Evolutionary conservation across 306 rosid species (phyloP).

Genomic region (Fagus crenata): DNA sequence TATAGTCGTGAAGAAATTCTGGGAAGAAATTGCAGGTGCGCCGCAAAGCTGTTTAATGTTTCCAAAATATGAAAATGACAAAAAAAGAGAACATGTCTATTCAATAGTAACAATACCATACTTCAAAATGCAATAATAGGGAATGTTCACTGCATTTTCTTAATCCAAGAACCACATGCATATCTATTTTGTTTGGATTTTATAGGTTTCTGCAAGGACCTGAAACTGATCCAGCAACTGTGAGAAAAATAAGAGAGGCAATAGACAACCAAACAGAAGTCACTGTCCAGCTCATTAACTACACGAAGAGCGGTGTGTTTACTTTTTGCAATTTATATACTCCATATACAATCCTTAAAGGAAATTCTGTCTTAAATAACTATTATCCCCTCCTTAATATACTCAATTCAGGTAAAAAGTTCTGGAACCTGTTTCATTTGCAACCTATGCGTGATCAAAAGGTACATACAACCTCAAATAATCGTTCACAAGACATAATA

Average conservation of each 20-base stretch:
- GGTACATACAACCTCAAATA: slow-evolving; percentile 38
- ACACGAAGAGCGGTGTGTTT: slow-evolving; percentile 75
- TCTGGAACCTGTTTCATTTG: slow-evolving; percentile 95
- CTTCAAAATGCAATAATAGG: not conserved
- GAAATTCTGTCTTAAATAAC: not conserved
- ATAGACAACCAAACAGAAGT: slow-evolving; percentile 89
- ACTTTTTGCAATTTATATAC: not conserved
- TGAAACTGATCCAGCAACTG: slow-evolving; percentile 92
- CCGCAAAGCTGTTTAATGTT: not conserved
- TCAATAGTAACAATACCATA: not conserved
- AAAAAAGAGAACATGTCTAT: not conserved
- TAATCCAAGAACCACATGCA: not conserved
- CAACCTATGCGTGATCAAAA: slow-evolving; percentile 99
- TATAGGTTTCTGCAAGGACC: slow-evolving; percentile 94
- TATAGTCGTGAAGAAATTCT: slow-evolving; percentile 95
- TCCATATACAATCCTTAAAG: not conserved
- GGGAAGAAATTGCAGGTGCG: slow-evolving; percentile 96
- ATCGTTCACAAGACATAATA: slow-evolving; percentile 17
- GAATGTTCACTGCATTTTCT: not conserved
- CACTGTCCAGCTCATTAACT: slow-evolving; percentile 92
- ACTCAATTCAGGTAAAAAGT: slow-evolving; percentile 73
- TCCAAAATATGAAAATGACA: not conserved
- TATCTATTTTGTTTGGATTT: slow-evolving; percentile 26
- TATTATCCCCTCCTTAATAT: slow-evolving; percentile 25
- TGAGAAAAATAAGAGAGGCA: slow-evolving; percentile 82